These are phyloP conservation scores for Cercospora nicotianae DNA, from an alignment of 2,329 filamentous ascomycete genomes.

Conservation along the genomic window DNA sequence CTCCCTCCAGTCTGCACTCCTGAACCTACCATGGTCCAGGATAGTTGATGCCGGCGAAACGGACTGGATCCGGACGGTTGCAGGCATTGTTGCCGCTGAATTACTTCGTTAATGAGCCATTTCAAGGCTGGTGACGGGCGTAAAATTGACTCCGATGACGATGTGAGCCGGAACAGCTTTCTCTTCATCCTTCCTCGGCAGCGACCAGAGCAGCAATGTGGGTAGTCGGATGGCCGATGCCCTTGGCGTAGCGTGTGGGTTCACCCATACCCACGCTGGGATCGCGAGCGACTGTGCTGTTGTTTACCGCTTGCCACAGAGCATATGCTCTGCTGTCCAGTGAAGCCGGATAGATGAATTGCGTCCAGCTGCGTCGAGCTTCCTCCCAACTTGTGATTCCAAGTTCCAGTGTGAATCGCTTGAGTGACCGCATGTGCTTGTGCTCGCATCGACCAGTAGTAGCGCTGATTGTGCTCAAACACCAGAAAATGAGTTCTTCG, in stretches of 20 bases:
- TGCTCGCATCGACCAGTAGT: slow-evolving; percentile 22
- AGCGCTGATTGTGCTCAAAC: slow-evolving; percentile 23
- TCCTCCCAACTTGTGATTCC: slow-evolving; percentile 14
- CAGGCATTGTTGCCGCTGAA: background rate
- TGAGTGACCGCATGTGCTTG: slow-evolving; percentile 22
- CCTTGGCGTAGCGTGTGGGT: slow-evolving; percentile 19
- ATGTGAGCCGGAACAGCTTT: background rate
- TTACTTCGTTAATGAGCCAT: background rate
- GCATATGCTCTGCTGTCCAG: slow-evolving; percentile 20
- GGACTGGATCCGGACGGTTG: background rate
- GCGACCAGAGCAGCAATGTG: slow-evolving; percentile 19
- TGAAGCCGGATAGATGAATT: slow-evolving; percentile 16
- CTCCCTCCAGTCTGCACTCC: background rate
- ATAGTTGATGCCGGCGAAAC: background rate
- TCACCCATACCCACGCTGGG: slow-evolving; percentile 13
- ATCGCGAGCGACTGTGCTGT: slow-evolving; percentile 19
- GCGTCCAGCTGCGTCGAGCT: slow-evolving; percentile 5
- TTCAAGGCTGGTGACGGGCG: background rate
- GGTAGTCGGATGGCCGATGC: slow-evolving; percentile 19
- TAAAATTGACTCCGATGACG: background rate
- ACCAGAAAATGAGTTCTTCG: slow-evolving; percentile 26
- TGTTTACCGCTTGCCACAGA: slow-evolving; percentile 23
- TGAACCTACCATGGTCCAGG: background rate
- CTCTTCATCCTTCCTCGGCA: slow-evolving; percentile 16
- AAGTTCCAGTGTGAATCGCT: slow-evolving; percentile 19